These are phyloP conservation scores for Fusarium succisae DNA, from an alignment of 2,329 filamentous ascomycete species.

Conservation along the genomic window DNA sequence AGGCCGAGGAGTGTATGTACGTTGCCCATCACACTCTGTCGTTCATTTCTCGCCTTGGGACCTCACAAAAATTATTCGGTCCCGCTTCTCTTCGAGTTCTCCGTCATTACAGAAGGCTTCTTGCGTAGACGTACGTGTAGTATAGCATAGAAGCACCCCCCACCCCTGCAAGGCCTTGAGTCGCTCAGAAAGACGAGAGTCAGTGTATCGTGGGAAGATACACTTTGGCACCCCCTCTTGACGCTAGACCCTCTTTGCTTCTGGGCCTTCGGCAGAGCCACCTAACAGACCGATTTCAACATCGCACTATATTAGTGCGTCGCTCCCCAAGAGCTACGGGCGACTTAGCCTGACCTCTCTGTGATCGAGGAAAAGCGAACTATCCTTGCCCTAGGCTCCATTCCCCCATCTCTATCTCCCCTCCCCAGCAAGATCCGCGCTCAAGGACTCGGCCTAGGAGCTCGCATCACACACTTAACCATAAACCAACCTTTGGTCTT, in stretches of 20 bases:
- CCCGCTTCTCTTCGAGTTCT: conserved; percentile 39
- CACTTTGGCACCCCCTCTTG: conserved; percentile 44
- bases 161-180: conserved; percentile 34
- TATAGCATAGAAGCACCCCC: conserved; percentile 14
- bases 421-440: conserved; percentile 47
- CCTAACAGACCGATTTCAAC: conserved; percentile 45
- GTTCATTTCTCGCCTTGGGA: conserved; percentile 38
- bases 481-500: conserved; percentile 44
- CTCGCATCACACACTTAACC: conserved; percentile 47
- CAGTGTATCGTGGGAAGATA: conserved; percentile 42
- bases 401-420: conserved; percentile 39
- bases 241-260: conserved; percentile 50
- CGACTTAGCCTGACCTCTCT: conserved; percentile 44
- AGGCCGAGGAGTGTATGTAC: conserved; percentile 39
- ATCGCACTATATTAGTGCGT: conserved; percentile 54
- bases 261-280: conserved; percentile 47
- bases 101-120: conserved; percentile 42
- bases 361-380: conserved; percentile 45
- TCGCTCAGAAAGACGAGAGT: conserved; percentile 43
- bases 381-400: conserved; percentile 46
- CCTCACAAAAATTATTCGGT: conserved; percentile 48
- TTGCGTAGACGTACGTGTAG: conserved; percentile 23
- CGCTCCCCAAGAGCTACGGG: conserved; percentile 50
- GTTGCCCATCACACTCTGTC: conserved; percentile 44
- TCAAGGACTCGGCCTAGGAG: conserved; percentile 47